phyloP scores from a whole-genome alignment of 352 stramenopile genomes.

The Phytophthora brassicae region DNA sequence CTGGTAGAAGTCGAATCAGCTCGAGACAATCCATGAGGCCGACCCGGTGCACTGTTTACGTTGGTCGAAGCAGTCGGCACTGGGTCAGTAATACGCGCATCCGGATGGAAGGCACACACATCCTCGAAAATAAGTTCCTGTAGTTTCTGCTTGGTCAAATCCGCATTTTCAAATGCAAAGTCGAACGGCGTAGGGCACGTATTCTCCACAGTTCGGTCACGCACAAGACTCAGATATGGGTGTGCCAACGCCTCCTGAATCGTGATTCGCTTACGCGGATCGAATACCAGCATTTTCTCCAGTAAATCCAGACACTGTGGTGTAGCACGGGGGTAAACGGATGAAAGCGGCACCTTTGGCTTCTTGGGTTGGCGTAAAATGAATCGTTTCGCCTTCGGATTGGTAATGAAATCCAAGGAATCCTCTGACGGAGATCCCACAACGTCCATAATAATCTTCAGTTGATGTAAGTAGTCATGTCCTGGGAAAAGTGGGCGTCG shows the following conservation, averaged over 20 bases:
- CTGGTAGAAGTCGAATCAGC: slow-evolving; percentile 21
- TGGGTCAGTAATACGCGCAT: slow-evolving; percentile 58
- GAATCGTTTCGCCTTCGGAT: slow-evolving; percentile 88
- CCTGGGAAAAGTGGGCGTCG: slow-evolving; percentile 83
- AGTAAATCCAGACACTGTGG: slow-evolving; percentile 88
- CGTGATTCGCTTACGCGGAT: slow-evolving; percentile 87
- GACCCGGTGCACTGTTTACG: slow-evolving; percentile 18
- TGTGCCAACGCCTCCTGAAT: slow-evolving; percentile 79
- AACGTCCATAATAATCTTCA: slow-evolving; percentile 92
- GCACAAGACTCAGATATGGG: slow-evolving; percentile 77
- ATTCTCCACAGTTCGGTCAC: slow-evolving; percentile 71
- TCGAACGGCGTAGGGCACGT: slow-evolving; percentile 82
- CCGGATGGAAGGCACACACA: slow-evolving; percentile 87
- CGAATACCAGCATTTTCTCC: slow-evolving; percentile 93
- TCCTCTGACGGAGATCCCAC: slow-evolving; percentile 80
- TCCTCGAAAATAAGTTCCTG: slow-evolving; percentile 93
- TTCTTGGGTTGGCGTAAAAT: slow-evolving; percentile 89
- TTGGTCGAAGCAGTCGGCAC: slow-evolving; percentile 5
- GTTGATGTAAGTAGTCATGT: slow-evolving; percentile 86
- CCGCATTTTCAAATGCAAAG: slow-evolving; percentile 87
- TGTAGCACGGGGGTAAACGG: slow-evolving; percentile 85
- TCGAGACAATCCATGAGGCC: slow-evolving; percentile 14
- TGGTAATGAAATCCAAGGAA: slow-evolving; percentile 87
- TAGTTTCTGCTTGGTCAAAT: slow-evolving; percentile 90
- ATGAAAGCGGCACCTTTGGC: slow-evolving; percentile 76